Percentiles rank a stretch among this genome's conserved stretches.
phyloP scores from a whole-genome alignment of 129 eudicot species.

The Smallanthus sonchifolius region DNA sequence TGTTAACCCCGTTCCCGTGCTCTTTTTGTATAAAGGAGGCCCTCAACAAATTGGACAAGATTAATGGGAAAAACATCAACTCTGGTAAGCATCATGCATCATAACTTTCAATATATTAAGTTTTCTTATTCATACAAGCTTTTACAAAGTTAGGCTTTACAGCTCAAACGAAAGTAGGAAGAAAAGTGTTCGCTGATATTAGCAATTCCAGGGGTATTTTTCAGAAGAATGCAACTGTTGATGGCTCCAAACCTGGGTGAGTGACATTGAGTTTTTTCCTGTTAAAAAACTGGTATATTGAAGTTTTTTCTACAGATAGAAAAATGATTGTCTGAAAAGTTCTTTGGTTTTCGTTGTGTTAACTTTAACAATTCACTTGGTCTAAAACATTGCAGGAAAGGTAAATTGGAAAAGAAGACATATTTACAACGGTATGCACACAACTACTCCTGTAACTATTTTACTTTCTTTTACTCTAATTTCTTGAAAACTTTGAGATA shows the following conservation, averaged over 20 bases:
- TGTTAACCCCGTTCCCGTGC: background rate
- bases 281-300: background rate
- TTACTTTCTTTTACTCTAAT: conserved; percentile 2
- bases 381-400: conserved; percentile 36
- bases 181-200: conserved; percentile 81
- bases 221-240: conserved; percentile 21
- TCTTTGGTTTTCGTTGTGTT: background rate
- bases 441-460: background rate
- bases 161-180: conserved; percentile 38
- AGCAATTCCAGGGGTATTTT: conserved; percentile 49
- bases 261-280: background rate
- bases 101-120: background rate
- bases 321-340: background rate
- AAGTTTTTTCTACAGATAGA: conserved; percentile 6
- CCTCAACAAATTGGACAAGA: conserved; percentile 41
- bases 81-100: conserved; percentile 37
- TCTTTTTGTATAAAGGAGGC: conserved; percentile 28
- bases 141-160: conserved; percentile 13
- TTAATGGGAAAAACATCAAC: conserved; percentile 27
- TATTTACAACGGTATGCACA: conserved; percentile 34
- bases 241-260: conserved; percentile 36
- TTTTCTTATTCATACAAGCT: conserved; percentile 5
- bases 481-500: background rate
- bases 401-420: conserved; percentile 23
- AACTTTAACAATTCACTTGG: conserved; percentile 8